A percentile compares a stretch with the other conserved stretches of the same genome.
phyloP scores from a whole-genome alignment of 2,329 filamentous ascomycete genomes.

The Tolypocladium tropicale region DNA sequence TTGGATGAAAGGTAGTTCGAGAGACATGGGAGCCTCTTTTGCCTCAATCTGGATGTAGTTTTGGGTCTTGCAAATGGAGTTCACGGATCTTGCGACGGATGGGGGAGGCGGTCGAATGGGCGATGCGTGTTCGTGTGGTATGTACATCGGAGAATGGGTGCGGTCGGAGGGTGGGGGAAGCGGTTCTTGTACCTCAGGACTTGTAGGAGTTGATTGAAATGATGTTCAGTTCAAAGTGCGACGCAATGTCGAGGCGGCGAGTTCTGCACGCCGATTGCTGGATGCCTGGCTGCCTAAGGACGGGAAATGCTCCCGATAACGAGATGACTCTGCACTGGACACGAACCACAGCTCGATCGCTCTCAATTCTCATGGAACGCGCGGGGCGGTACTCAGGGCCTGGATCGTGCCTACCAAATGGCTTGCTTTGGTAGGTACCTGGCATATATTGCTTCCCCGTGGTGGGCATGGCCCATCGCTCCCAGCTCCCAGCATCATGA shows the following conservation, averaged over 20 bases:
- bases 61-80: conserved; percentile 29
- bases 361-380: neutral
- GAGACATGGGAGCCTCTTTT: conserved; percentile 2
- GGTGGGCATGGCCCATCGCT: neutral
- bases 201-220: conserved; percentile 11
- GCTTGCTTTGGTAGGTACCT: too few relatives aligned
- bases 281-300: too few relatives aligned
- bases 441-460: neutral
- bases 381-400: neutral
- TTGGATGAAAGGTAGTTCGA: neutral
- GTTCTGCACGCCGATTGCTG: neutral
- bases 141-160: conserved; percentile 7
- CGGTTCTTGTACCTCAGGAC: conserved; percentile 6
- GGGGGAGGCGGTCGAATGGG: conserved; percentile 4
- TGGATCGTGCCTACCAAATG: neutral
- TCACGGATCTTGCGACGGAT: conserved; percentile 17
- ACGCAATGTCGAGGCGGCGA: neutral
- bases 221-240: conserved; percentile 1
- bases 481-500: neutral
- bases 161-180: neutral
- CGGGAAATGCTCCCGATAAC: too few relatives aligned
- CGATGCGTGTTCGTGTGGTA: conserved; percentile 7
- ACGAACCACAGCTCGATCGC: neutral
- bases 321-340: neutral
- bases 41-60: conserved; percentile 27